Evolutionary conservation across 2,329 filamentous ascomycete genomes (phyloP).

Genomic region (Neospermospora avenae): DNA sequence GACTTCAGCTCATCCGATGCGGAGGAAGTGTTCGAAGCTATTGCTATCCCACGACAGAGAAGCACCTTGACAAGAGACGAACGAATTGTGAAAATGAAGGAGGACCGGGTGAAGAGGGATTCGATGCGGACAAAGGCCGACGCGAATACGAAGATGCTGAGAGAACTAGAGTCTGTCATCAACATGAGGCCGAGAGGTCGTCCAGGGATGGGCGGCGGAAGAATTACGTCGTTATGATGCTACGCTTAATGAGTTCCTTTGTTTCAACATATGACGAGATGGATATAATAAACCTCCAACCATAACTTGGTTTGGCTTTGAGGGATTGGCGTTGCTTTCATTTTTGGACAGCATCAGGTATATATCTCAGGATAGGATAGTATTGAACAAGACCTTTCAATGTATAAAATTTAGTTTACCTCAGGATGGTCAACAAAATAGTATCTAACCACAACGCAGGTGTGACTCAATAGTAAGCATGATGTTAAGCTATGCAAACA

Average conservation of each 20-base stretch:
- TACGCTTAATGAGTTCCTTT: conserved; percentile 30
- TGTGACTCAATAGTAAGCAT: no score
- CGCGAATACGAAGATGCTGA: conserved; percentile 83
- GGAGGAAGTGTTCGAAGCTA: conserved; percentile 86
- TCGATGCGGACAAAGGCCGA: conserved; percentile 71
- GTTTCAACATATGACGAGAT: neutral
- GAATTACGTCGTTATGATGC: conserved; percentile 37
- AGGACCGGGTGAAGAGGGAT: conserved; percentile 76
- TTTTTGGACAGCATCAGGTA: neutral
- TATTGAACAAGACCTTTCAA: neutral
- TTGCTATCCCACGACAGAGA: conserved; percentile 70
- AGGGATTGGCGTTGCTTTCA: neutral
- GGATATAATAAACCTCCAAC: neutral
- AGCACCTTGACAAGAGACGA: conserved; percentile 79
- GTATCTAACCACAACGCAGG: neutral
- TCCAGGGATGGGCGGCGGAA: conserved; percentile 25
- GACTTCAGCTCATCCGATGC: conserved; percentile 56
- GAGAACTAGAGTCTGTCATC: conserved; percentile 89
- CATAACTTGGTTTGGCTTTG: neutral
- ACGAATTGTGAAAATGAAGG: conserved; percentile 80
- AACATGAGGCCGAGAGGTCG: conserved; percentile 46
- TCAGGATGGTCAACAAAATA: neutral
- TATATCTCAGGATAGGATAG: conserved; percentile 9
- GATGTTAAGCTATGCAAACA: no score
- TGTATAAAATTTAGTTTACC: conserved; percentile 2